Evolutionary conservation across 169 alveolate species (phyloP).

Genomic region (Eimeria brunetti): DNA sequence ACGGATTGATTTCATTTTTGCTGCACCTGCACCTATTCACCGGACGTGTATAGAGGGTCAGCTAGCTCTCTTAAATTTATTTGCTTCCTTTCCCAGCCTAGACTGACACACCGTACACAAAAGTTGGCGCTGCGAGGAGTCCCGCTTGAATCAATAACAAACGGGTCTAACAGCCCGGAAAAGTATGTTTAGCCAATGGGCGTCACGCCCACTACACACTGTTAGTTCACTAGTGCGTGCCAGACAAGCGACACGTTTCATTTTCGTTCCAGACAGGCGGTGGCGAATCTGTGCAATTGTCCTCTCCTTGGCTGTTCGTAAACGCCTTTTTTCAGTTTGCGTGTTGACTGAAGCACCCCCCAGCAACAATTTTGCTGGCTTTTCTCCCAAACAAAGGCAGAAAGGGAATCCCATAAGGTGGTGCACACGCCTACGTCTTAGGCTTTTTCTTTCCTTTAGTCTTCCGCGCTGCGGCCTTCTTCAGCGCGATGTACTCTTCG

Average conservation of each 20-base stretch:
- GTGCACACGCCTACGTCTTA: background rate
- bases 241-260: background rate
- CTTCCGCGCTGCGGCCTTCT: conserved; percentile 73
- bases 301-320: background rate
- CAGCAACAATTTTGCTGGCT: background rate
- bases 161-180: background rate
- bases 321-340: background rate
- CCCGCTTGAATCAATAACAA: background rate
- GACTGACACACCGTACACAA: background rate
- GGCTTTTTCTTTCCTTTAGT: conserved; percentile 25
- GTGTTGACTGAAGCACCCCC: background rate
- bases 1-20: background rate
- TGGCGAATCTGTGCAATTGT: background rate
- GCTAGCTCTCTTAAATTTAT: background rate
- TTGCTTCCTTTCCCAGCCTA: background rate
- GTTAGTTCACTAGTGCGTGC: background rate
- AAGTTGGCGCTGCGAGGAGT: background rate
- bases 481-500: conserved; percentile 75
- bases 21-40: background rate
- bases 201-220: background rate
- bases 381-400: background rate
- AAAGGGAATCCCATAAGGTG: background rate
- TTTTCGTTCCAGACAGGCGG: background rate
- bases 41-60: background rate
- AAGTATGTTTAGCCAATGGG: background rate